phyloP scores from a whole-genome alignment of 768 basidiomycete species.

The Termitomyces sp. region DNA sequence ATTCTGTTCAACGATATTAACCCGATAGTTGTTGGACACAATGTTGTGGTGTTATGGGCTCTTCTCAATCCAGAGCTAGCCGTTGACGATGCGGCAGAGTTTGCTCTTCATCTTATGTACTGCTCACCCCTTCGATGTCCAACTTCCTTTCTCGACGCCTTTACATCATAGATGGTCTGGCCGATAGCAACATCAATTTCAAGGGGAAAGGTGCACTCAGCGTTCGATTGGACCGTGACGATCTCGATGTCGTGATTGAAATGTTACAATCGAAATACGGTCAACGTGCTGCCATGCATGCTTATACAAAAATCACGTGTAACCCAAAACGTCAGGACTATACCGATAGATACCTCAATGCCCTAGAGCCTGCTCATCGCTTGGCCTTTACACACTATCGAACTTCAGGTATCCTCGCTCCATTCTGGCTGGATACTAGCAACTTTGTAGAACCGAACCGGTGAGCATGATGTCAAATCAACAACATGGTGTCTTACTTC shows the following conservation, averaged over 20 bases:
- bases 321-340: constrained; percentile 29
- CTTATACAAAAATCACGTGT: constrained; percentile 24
- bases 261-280: constrained; percentile 21
- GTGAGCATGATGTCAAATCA: constrained; percentile 7
- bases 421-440: constrained; percentile 19
- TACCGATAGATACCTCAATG: constrained; percentile 28
- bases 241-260: constrained; percentile 15
- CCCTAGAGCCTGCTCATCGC: constrained; percentile 29
- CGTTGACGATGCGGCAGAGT: constrained; percentile 24
- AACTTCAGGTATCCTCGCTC: constrained; percentile 23
- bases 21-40: constrained; percentile 17
- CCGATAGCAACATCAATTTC: constrained; percentile 12
- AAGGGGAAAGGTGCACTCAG: constrained; percentile 20
- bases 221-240: constrained; percentile 9
- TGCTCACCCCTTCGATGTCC: constrained; percentile 18
- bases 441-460: constrained; percentile 26
- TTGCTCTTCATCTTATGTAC: constrained; percentile 28
- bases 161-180: constrained; percentile 14
- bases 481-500: constrained; percentile 5
- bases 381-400: constrained; percentile 22
- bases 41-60: constrained; percentile 20
- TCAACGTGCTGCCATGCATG: constrained; percentile 15
- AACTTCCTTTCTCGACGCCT: constrained; percentile 20
- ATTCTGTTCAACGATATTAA: constrained; percentile 20
- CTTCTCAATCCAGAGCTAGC: constrained; percentile 18